A percentile compares a stretch with the other conserved stretches of the same genome.
phyloP scores from a whole-genome alignment of 2,329 filamentous ascomycete species.

The Hortaea sp. region DNA sequence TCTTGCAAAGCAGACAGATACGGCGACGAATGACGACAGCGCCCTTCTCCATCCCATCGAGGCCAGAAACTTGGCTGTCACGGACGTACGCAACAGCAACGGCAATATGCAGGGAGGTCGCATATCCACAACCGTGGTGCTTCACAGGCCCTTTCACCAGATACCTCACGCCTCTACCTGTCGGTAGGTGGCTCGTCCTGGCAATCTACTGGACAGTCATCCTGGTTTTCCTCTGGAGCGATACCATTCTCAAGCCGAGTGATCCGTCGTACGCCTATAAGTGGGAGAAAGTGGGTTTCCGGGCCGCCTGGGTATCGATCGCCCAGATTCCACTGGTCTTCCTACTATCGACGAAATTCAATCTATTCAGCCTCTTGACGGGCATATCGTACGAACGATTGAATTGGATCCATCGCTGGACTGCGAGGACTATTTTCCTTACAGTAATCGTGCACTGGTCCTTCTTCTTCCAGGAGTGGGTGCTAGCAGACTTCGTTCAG shows the following conservation, averaged over 20 bases:
- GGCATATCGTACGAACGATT: constrained; percentile 41
- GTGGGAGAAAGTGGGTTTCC: constrained; percentile 54
- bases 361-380: constrained; percentile 34
- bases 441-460: constrained; percentile 42
- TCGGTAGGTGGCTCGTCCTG: constrained; percentile 20
- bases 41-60: constrained; percentile 12
- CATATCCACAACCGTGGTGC: constrained; percentile 20
- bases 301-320: constrained; percentile 57
- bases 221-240: constrained; percentile 20
- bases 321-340: constrained; percentile 56
- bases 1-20: constrained; percentile 9
- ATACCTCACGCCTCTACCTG: constrained; percentile 23
- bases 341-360: constrained; percentile 38
- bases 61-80: constrained; percentile 12
- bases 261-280: constrained; percentile 21
- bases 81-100: constrained; percentile 20
- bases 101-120: constrained; percentile 16
- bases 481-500: constrained; percentile 39
- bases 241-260: constrained; percentile 16
- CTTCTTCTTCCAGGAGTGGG: constrained; percentile 46
- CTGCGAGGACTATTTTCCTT: constrained; percentile 41
- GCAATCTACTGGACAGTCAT: constrained; percentile 22
- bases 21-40: constrained; percentile 1
- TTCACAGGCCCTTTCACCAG: constrained; percentile 21
- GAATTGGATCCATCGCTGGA: constrained; percentile 46